Evolutionary conservation across 805 yeast species (phyloP).

Genomic region (Aciculoconidium aculeatum): DNA sequence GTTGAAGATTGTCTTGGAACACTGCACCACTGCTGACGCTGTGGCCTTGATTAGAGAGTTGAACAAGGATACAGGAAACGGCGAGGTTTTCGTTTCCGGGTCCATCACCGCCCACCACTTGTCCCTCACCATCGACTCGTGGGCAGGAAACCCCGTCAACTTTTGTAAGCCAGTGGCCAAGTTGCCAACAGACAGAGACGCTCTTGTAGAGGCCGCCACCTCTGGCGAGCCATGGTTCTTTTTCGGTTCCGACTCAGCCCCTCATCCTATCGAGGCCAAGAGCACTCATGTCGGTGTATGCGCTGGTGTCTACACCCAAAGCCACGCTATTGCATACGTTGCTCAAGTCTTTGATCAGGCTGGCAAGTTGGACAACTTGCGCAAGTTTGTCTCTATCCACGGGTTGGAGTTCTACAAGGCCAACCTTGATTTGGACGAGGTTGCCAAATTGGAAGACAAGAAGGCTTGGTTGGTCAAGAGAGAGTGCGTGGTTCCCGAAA

Average conservation of each 20-base stretch:
- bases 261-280: conserved; percentile 82
- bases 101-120: conserved; percentile 95
- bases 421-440: conserved; percentile 28
- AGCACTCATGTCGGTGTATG: conserved; percentile 77
- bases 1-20: conserved; percentile 83
- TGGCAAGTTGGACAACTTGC: conserved; percentile 59
- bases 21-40: conserved; percentile 90
- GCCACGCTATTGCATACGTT: conserved; percentile 71
- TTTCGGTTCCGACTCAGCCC: conserved; percentile 98
- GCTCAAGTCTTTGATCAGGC: conserved; percentile 78
- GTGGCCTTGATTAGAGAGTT: conserved; percentile 68
- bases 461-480: conserved; percentile 52
- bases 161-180: conserved; percentile 98
- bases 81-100: conserved; percentile 65
- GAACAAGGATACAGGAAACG: conserved; percentile 33
- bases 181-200: conserved; percentile 74
- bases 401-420: conserved; percentile 70
- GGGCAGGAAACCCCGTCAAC: conserved; percentile 95
- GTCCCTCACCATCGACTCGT: conserved; percentile 79
- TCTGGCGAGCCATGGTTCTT: conserved; percentile 90
- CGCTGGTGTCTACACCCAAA: conserved; percentile 97
- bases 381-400: conserved; percentile 67
- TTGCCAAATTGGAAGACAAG: conserved; percentile 29
- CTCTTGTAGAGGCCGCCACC: conserved; percentile 81
- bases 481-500: conserved; percentile 53